phyloP scores from a whole-genome alignment of 257 asterid genomes.

The Solanum verrucosum region DNA sequence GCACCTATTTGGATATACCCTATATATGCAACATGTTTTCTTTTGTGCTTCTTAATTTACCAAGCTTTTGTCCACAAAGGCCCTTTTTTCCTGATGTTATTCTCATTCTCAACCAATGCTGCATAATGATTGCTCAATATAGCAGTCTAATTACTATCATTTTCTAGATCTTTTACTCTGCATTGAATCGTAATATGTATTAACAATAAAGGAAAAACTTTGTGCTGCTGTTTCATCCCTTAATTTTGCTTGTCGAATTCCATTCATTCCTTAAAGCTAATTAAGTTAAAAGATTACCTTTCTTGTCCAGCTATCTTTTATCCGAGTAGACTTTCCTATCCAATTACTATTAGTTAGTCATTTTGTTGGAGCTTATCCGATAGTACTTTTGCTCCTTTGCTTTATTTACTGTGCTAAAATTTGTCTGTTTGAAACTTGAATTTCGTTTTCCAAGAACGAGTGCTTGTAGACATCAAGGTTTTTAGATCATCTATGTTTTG shows the following conservation, averaged over 20 bases:
- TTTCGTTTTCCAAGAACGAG: neutral
- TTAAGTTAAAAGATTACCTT: neutral
- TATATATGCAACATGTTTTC: neutral
- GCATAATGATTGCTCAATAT: neutral
- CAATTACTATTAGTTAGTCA: neutral
- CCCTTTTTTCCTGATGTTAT: neutral
- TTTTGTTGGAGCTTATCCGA: neutral
- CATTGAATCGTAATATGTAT: neutral
- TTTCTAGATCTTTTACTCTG: neutral
- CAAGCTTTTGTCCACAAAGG: neutral
- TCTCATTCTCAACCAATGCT: neutral
- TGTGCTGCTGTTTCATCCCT: neutral
- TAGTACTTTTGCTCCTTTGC: neutral
- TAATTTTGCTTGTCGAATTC: neutral
- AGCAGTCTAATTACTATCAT: neutral
- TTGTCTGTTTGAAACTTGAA: neutral
- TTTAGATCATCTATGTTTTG: neutral
- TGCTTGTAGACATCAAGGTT: neutral
- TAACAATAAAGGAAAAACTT: neutral
- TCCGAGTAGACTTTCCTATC: neutral
- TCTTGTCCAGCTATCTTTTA: neutral
- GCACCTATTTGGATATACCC: neutral
- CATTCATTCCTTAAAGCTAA: neutral
- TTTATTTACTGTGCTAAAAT: neutral
- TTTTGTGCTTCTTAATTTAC: neutral